These are phyloP conservation scores for Russula emetica DNA, from an alignment of 768 basidiomycete species.

Conservation along the genomic window DNA sequence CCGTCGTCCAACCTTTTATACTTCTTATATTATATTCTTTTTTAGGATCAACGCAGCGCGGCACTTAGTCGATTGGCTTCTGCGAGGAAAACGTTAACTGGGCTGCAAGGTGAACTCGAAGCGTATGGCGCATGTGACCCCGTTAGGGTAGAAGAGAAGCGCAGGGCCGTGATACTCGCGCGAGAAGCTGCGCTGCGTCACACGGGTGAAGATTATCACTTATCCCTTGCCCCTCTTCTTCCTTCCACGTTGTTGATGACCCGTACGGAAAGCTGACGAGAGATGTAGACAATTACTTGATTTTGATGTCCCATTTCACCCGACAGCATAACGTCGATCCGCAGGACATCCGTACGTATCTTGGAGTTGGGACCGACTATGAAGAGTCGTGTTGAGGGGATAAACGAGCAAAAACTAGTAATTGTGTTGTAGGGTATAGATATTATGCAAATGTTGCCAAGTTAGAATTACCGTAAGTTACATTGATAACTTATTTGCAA, in stretches of 20 bases:
- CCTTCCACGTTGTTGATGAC: not conserved
- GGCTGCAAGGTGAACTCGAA: conserved; percentile 62
- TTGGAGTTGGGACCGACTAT: conserved; percentile 68
- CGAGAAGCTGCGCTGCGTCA: conserved; percentile 82
- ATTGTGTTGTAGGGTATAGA: not conserved
- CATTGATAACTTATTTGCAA: not conserved
- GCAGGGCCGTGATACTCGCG: conserved; percentile 64
- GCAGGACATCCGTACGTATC: conserved; percentile 60
- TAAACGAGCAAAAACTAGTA: not conserved
- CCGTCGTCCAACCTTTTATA: not conserved
- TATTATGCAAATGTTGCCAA: too few species aligned
- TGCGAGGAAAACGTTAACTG: conserved; percentile 46
- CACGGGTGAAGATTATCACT: conserved; percentile 61
- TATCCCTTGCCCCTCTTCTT: not conserved
- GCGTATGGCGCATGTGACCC: conserved; percentile 86
- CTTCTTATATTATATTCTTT: not conserved
- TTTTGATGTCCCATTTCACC: conserved; percentile 61
- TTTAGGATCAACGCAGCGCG: conserved; percentile 53
- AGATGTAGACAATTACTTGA: conserved; percentile 61
- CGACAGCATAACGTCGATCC: conserved; percentile 54
- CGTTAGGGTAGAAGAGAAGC: conserved; percentile 70
- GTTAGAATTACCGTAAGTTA: not conserved
- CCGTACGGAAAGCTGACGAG: not conserved
- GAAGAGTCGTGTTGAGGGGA: conserved; percentile 56
- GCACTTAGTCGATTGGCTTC: conserved; percentile 48